phyloP scores from a whole-genome alignment of 2,329 filamentous ascomycete genomes.

The Sporothrix curviconia region DNA sequence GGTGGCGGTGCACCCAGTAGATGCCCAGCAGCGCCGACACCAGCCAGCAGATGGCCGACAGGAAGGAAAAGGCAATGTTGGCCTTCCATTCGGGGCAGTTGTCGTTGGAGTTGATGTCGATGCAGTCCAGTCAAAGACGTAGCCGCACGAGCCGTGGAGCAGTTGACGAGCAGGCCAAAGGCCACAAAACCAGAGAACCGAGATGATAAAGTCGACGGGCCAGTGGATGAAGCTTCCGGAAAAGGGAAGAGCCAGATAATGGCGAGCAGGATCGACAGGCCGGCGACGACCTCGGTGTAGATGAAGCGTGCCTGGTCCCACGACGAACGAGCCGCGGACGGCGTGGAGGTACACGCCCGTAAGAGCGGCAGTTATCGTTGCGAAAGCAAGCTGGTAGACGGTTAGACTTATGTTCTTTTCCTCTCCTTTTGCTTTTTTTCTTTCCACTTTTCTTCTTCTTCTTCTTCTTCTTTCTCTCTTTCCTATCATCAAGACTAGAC shows the following conservation, averaged over 20 bases:
- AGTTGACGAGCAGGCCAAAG: conserved; percentile 59
- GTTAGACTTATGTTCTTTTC: too few species aligned
- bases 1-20: conserved; percentile 45
- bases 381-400: conserved; percentile 50
- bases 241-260: conserved; percentile 67
- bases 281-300: conserved; percentile 67
- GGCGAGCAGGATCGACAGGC: conserved; percentile 59
- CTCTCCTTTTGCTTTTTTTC: too few species aligned
- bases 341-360: conserved; percentile 59
- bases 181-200: conserved; percentile 62
- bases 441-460: too few species aligned
- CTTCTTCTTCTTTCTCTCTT: neutral
- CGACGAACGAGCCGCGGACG: conserved; percentile 36
- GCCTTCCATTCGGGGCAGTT: conserved; percentile 66
- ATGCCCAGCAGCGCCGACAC: conserved; percentile 53
- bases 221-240: conserved; percentile 61
- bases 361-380: conserved; percentile 64
- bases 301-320: conserved; percentile 62
- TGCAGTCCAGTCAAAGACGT: conserved; percentile 53
- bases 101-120: conserved; percentile 41
- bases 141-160: conserved; percentile 46
- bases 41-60: conserved; percentile 66
- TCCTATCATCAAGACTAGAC: too few species aligned
- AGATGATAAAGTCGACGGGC: conserved; percentile 63
- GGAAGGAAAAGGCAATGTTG: conserved; percentile 63